Percentiles rank a stretch among this genome's conserved stretches.
These are phyloP conservation scores for Trichosanthes truncata DNA, from an alignment of 306 rosid species.

Conservation along the genomic window DNA sequence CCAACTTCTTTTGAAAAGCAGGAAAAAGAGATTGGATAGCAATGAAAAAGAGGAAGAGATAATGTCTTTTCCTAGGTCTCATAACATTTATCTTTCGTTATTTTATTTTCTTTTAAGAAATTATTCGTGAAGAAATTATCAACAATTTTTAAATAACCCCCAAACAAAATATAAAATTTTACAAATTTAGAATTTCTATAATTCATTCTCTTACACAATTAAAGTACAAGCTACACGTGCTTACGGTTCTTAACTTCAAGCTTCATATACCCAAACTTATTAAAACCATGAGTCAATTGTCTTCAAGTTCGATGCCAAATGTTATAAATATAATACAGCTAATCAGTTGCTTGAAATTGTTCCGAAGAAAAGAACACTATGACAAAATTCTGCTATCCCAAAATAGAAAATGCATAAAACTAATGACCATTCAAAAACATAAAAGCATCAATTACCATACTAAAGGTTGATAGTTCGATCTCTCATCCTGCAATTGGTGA, in stretches of 20 bases:
- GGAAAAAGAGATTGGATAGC: background rate
- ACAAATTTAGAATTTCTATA: background rate
- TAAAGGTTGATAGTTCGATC: too few relatives aligned
- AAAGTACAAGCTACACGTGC: background rate
- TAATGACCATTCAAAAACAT: background rate
- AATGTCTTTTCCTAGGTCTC: background rate
- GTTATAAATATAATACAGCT: background rate
- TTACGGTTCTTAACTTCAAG: background rate
- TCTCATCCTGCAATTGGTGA: too few relatives aligned
- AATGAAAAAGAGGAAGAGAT: background rate
- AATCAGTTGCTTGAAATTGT: background rate
- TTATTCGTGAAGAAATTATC: background rate
- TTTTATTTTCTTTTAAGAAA: background rate
- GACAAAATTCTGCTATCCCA: background rate
- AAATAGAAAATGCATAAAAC: background rate
- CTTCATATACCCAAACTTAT: background rate
- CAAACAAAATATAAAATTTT: background rate
- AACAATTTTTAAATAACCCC: background rate
- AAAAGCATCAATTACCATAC: too few relatives aligned
- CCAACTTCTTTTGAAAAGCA: conserved; percentile 2
- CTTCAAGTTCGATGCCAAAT: background rate
- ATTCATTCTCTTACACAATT: background rate
- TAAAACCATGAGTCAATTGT: background rate
- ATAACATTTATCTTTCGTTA: background rate
- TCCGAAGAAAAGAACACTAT: background rate